Evolutionary conservation across 2,329 filamentous ascomycete genomes (phyloP).

Genomic region (Monilinia aucupariae): DNA sequence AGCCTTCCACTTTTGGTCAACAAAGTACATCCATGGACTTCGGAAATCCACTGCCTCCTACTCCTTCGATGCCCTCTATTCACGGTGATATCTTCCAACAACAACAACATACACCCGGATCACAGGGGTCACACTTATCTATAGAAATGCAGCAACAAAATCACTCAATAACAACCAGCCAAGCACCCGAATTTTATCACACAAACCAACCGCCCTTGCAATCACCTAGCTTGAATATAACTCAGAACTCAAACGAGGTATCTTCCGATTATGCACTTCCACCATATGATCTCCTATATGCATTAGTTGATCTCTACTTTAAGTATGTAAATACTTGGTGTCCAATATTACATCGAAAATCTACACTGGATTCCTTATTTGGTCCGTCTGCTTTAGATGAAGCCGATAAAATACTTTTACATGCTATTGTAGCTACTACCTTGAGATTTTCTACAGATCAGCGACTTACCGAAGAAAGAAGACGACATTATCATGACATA

Average conservation of each 20-base stretch:
- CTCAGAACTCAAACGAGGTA: constrained; percentile 42
- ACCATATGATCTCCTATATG: constrained; percentile 68
- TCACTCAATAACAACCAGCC: constrained; percentile 24
- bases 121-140: constrained; percentile 7
- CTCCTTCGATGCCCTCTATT: constrained; percentile 40
- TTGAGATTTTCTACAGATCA: constrained; percentile 76
- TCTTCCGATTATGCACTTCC: constrained; percentile 62
- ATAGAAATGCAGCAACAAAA: constrained; percentile 33
- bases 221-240: constrained; percentile 53
- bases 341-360: constrained; percentile 80
- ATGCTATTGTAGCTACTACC: constrained; percentile 84
- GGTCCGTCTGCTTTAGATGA: constrained; percentile 71
- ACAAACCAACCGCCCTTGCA: constrained; percentile 42
- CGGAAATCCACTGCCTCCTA: constrained; percentile 40
- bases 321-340: constrained; percentile 81
- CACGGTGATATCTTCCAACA: constrained; percentile 44
- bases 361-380: constrained; percentile 76
- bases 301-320: constrained; percentile 70
- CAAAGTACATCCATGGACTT: constrained; percentile 48
- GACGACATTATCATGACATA: constrained; percentile 68
- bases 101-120: constrained; percentile 31
- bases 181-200: constrained; percentile 35
- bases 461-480: constrained; percentile 65
- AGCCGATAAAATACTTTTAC: constrained; percentile 74
- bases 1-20: constrained; percentile 47